A percentile compares a stretch with the other conserved stretches of the same genome.
These are phyloP conservation scores for Eucalyptus decipiens DNA, from an alignment of 345 rosid genomes.

Conservation along the genomic window DNA sequence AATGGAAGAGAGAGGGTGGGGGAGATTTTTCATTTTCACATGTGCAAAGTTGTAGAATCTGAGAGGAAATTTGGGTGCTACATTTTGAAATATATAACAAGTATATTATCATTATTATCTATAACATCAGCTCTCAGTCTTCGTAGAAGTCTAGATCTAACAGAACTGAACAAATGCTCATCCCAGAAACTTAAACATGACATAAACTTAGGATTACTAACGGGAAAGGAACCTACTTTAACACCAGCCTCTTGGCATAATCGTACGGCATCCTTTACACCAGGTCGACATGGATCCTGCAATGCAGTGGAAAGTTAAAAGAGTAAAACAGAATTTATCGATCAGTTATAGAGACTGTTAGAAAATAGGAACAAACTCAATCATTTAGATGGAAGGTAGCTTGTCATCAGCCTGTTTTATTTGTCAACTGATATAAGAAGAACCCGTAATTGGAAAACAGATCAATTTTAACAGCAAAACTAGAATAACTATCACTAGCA, in stretches of 20 bases:
- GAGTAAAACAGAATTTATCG: not conserved
- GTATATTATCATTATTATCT: not conserved
- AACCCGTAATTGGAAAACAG: not conserved
- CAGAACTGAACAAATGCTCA: not conserved
- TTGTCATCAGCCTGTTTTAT: not conserved
- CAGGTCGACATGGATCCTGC: conserved; percentile 29
- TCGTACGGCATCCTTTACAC: conserved; percentile 20
- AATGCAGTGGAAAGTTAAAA: not conserved
- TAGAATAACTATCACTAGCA: not conserved
- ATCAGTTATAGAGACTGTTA: not conserved
- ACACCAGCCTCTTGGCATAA: conserved; percentile 20
- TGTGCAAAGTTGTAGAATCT: not conserved
- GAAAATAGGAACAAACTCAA: not conserved
- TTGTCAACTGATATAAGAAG: not conserved
- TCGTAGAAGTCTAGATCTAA: not conserved
- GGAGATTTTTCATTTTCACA: not conserved
- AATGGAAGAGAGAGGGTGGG: not conserved
- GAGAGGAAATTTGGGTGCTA: not conserved
- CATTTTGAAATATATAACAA: not conserved
- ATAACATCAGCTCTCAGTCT: not conserved
- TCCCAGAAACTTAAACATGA: not conserved
- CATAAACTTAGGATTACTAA: not conserved
- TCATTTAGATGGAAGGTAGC: not conserved
- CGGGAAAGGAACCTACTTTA: not conserved
- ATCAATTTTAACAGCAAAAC: not conserved